Percentiles rank a stretch among this genome's conserved stretches.
Evolutionary conservation across 1,284 basidiomycete species (phyloP).

Genomic region (Omphalotus olearius): DNA sequence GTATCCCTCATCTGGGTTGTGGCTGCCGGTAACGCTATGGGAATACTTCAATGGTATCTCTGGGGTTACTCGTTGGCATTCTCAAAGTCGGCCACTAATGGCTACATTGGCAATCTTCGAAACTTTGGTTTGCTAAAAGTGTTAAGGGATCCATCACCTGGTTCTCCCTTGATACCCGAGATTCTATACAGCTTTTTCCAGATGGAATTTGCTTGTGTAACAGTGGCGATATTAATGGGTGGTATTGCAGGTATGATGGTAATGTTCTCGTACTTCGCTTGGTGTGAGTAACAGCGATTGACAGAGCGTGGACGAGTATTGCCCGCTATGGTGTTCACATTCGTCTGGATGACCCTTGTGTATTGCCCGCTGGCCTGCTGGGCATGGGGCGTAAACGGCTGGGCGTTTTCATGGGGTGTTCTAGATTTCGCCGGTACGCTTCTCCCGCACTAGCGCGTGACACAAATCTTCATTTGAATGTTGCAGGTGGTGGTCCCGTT

Average conservation of each 20-base stretch:
- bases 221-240: constrained; percentile 71
- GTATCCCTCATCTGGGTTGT: constrained; percentile 70
- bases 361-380: constrained; percentile 76
- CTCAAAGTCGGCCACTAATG: constrained; percentile 69
- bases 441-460: neutral
- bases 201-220: constrained; percentile 83
- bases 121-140: constrained; percentile 73
- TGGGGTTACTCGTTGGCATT: constrained; percentile 86
- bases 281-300: neutral
- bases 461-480: constrained; percentile 3
- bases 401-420: constrained; percentile 77
- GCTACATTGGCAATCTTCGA: constrained; percentile 77
- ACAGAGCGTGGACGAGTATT: constrained; percentile 60
- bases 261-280: neutral
- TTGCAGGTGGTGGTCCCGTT: constrained; percentile 83
- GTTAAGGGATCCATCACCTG: constrained; percentile 73
- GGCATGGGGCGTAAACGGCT: constrained; percentile 61
- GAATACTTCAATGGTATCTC: constrained; percentile 88
- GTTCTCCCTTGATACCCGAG: constrained; percentile 66
- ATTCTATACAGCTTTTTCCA: constrained; percentile 85
- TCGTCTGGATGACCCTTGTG: constrained; percentile 82
- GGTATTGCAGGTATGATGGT: constrained; percentile 65
- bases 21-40: constrained; percentile 69
- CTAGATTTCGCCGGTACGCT: constrained; percentile 74
- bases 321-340: constrained; percentile 85